phyloP scores from a whole-genome alignment of 2,329 filamentous ascomycete species.

The Sphaerostilbella broomeana region DNA sequence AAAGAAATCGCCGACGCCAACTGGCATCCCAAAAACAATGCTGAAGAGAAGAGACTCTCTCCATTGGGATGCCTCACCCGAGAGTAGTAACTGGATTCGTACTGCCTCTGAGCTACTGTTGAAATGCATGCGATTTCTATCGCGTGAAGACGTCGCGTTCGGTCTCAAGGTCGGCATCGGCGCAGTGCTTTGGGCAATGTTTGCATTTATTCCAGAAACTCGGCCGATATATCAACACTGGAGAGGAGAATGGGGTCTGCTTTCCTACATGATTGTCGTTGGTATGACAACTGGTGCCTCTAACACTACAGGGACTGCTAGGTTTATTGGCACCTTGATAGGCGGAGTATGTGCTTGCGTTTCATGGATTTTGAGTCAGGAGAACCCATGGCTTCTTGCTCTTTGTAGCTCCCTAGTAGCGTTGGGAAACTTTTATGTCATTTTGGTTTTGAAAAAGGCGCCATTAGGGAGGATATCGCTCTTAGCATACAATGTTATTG shows the following conservation, averaged over 20 bases:
- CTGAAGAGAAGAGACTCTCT: conserved; percentile 46
- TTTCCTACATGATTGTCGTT: conserved; percentile 97
- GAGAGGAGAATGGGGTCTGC: conserved; percentile 92
- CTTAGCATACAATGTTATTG: conserved; percentile 91
- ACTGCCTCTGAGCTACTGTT: conserved; percentile 41
- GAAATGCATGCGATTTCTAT: conserved; percentile 39
- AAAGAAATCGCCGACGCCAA: conserved; percentile 48
- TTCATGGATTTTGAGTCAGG: conserved; percentile 70
- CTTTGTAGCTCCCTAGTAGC: conserved; percentile 77
- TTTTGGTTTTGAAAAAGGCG: conserved; percentile 74
- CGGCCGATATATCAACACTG: conserved; percentile 77
- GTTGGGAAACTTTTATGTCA: conserved; percentile 82
- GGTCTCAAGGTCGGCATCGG: conserved; percentile 91
- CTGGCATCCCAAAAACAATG: conserved; percentile 50
- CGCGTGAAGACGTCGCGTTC: conserved; percentile 59
- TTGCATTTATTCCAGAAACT: conserved; percentile 75
- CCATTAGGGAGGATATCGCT: conserved; percentile 91
- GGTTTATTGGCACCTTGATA: conserved; percentile 79
- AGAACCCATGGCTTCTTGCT: conserved; percentile 68
- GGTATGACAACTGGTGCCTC: conserved; percentile 95
- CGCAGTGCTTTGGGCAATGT: conserved; percentile 80
- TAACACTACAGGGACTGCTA: conserved; percentile 83
- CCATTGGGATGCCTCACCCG: conserved; percentile 49
- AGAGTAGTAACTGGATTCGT: conserved; percentile 38
- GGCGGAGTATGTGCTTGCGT: conserved; percentile 70